Conservation (phyloP, 2,329 filamentous ascomycete genomes). For the Coleophoma eucalyptorum region DNA sequence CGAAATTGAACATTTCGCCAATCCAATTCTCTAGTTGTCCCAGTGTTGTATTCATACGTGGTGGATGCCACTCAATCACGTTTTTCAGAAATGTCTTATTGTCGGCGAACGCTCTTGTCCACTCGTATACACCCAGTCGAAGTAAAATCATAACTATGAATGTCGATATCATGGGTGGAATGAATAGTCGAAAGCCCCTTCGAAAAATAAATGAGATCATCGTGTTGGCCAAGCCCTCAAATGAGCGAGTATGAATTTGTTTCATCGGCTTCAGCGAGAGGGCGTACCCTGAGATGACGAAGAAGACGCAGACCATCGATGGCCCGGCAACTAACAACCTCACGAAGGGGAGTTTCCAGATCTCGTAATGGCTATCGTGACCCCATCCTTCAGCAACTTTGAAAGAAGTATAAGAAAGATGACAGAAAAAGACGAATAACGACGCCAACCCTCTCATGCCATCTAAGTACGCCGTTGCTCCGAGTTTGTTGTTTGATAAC, state of each 20-base stretch:
- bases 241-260: constrained; percentile 28
- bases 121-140: constrained; percentile 23
- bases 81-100: constrained; percentile 3
- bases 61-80: background rate
- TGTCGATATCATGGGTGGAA: constrained; percentile 36
- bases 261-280: constrained; percentile 35
- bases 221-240: constrained; percentile 27
- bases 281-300: constrained; percentile 42
- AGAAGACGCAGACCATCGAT: constrained; percentile 42
- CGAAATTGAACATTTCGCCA: constrained; percentile 2
- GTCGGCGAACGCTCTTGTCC: constrained; percentile 18
- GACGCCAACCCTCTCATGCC: constrained; percentile 37
- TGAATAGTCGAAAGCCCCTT: constrained; percentile 36
- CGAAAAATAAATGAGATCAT: constrained; percentile 39
- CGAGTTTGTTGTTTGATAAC: no score
- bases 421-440: no score
- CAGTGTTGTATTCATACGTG: background rate
- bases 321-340: constrained; percentile 34
- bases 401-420: no score
- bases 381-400: no score
- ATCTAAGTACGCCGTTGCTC: constrained; percentile 36
- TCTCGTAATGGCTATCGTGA: constrained; percentile 11
- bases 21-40: background rate
- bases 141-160: constrained; percentile 30
- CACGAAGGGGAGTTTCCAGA: constrained; percentile 34